A percentile compares a stretch with the other conserved stretches of the same genome.
These are phyloP conservation scores for Hansfordia pulvinata DNA, from an alignment of 2,329 filamentous ascomycete genomes.

Conservation along the genomic window DNA sequence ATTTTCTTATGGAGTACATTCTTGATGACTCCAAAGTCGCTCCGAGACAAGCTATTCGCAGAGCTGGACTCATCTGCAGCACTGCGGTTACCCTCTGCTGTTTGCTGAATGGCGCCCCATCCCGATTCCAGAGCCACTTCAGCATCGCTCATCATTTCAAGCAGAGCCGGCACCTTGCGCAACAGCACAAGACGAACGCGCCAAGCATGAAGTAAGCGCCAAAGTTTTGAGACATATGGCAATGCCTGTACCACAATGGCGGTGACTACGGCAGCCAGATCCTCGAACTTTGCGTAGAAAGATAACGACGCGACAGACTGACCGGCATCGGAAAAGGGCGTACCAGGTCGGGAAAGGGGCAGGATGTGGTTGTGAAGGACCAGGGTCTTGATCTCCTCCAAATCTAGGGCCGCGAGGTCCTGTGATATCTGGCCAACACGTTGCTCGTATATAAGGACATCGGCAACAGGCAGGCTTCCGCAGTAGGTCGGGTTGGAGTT, in stretches of 20 bases:
- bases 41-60: constrained; percentile 20
- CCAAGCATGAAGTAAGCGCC: constrained; percentile 65
- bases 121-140: constrained; percentile 51
- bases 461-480: constrained; percentile 54
- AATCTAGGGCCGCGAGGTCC: constrained; percentile 54
- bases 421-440: constrained; percentile 62
- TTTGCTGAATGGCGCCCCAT: constrained; percentile 49
- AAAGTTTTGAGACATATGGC: constrained; percentile 64
- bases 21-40: constrained; percentile 45
- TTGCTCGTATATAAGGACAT: constrained; percentile 55
- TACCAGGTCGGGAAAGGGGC: constrained; percentile 37
- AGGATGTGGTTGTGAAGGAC: constrained; percentile 71
- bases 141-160: constrained; percentile 52
- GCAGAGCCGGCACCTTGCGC: constrained; percentile 55
- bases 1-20: constrained; percentile 55
- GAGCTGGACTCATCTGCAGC: constrained; percentile 2
- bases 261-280: constrained; percentile 81
- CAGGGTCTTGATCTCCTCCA: constrained; percentile 82
- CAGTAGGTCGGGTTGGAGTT: constrained; percentile 34
- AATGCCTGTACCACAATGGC: constrained; percentile 83
- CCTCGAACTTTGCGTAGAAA: constrained; percentile 62
- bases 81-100: constrained; percentile 6
- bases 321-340: constrained; percentile 31
- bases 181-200: constrained; percentile 62
- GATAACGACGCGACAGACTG: constrained; percentile 23